Base-by-base conservation (phyloP, 2,329 filamentous ascomycete species). In the Mycosphaerella arachidis region DNA sequence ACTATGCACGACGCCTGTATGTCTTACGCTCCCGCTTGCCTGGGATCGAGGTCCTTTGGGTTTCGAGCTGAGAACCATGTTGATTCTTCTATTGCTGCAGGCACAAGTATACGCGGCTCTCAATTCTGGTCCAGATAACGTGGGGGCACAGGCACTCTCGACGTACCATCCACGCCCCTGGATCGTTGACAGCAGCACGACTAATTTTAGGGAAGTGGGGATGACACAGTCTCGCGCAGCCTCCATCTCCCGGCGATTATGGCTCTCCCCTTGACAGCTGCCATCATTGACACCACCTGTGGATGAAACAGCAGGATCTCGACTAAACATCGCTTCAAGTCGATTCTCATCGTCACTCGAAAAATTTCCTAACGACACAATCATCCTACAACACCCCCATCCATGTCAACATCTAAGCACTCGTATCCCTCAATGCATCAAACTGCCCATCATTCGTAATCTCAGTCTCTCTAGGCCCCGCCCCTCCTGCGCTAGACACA, bases 401-500 rank as follows among this genome's bases (percentile, higher is more conserved):
- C 40, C 16, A 43, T 16, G n/a, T n/a, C n/a, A 4, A 27, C 37
- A 2, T 24, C 54, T 59, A 60, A 55, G 59, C 54, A 60, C 55
- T 63, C 50, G 56, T 58, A 35, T 59, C 59, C 4, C 56, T 7
- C 20, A 70, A 60, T 2, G 24, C 60, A 18, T 63, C 65, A 53
- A 61, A 70, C 48, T 66, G 59, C 20, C 66, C 63, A 35, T 66
- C 66, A 40, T 58, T 58, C 13, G 48, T 62, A 29, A 68, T 58
- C 33, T 57, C 12, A 27, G 30, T 30, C 56, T 68, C 48, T 24
- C 66, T 56, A 20, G 64, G 50, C n/a, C 72, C 66, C 35, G 67
- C 69, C 54, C 72, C 73, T n/a, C 64, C 69, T 6, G 69, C 70
- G 48, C 63, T 63, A 57, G 73, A 64, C 40, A 72, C 73, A 63